Evolutionary conservation across 805 yeast genomes (phyloP).

Genomic region (Yarrowia sp.): DNA sequence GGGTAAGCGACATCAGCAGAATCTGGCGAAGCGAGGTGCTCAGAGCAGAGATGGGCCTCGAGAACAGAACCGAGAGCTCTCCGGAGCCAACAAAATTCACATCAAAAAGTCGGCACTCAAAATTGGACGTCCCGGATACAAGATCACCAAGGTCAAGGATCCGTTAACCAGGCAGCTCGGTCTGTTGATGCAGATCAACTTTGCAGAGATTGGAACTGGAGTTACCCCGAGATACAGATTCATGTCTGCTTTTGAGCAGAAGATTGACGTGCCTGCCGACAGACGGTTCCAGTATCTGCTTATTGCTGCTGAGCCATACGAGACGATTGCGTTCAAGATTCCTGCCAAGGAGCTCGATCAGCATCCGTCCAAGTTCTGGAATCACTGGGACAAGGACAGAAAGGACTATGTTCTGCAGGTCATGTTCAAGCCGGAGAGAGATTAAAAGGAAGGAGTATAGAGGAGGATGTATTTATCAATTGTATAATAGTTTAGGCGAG

Average conservation of each 20-base stretch:
- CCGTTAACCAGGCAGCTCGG: constrained; percentile 60
- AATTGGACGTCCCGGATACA: constrained; percentile 73
- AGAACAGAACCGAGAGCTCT: constrained; percentile 31
- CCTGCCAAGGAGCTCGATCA: constrained; percentile 57
- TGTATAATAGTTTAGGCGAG: too few species aligned
- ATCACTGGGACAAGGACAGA: constrained; percentile 70
- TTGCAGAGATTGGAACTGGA: constrained; percentile 47
- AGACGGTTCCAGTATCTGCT: constrained; percentile 65
- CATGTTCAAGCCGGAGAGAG: constrained; percentile 42
- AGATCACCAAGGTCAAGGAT: constrained; percentile 66
- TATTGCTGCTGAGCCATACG: constrained; percentile 87
- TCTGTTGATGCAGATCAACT: constrained; percentile 58
- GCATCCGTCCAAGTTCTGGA: constrained; percentile 50
- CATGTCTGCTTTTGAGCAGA: constrained; percentile 74
- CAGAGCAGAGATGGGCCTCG: constrained; percentile 40
- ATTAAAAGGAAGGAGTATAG: too few species aligned
- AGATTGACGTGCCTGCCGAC: constrained; percentile 46
- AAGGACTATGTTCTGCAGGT: constrained; percentile 70
- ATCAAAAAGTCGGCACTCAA: constrained; percentile 51
- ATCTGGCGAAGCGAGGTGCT: constrained; percentile 58
- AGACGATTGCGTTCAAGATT: constrained; percentile 70
- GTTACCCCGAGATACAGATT: constrained; percentile 65
- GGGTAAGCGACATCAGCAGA: constrained; percentile 78
- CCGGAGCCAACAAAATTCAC: constrained; percentile 28
- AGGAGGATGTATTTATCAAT: too few species aligned